Evolutionary conservation across 345 rosid species (phyloP), one percentile per base, ranked within the genome.

Genomic region (Raphanus raphanistrum): DNA sequence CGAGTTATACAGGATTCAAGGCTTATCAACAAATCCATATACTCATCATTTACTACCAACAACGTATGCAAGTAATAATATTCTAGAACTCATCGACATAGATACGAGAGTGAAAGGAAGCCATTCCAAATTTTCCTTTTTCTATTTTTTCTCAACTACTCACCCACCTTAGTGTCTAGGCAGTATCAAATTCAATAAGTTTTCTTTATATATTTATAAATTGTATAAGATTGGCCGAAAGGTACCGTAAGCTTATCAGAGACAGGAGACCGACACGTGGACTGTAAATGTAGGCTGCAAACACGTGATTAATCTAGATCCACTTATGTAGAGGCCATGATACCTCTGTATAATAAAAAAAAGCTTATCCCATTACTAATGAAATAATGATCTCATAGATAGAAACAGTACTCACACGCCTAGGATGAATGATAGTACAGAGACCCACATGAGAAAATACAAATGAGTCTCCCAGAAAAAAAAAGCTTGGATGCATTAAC

Each of bases 71-170:
- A n/a, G 58, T 15, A 41, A 2, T 27, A 5, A 58, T 59, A 41
- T 55, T 33, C 38, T 15, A 54, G 13, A 74, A 35, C 62, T 21
- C 7, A 48, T 72, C 58, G 15, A 45, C 13, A 43, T 27, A 57
- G 13, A 25, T 8, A 26, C 29, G 69, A 50, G n/a, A 25, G 8
- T 65, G 64, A n/a, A 54, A 74, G 65, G 29, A 41, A 68, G 54
- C 68, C 54, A 32, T 50, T 69, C 61, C 38, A 54, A 35, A 10
- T 62, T 25, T 1, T 28, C 41, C 8, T 60, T 28, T 7, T 6
- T 16, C 28, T 21, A 21, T 21, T 27, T 7, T 10, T 52, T 62
- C 69, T 62, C 58, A 63, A 76, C 70, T 62, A 52, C 65, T 70
- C 25, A 63, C 65, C 63, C 21, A 50, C 74, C n/a, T 32, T 35